A percentile compares a stretch with the other conserved stretches of the same genome.
phyloP scores from a whole-genome alignment of 78 protist species.

The Cyanophora paradoxa region DNA sequence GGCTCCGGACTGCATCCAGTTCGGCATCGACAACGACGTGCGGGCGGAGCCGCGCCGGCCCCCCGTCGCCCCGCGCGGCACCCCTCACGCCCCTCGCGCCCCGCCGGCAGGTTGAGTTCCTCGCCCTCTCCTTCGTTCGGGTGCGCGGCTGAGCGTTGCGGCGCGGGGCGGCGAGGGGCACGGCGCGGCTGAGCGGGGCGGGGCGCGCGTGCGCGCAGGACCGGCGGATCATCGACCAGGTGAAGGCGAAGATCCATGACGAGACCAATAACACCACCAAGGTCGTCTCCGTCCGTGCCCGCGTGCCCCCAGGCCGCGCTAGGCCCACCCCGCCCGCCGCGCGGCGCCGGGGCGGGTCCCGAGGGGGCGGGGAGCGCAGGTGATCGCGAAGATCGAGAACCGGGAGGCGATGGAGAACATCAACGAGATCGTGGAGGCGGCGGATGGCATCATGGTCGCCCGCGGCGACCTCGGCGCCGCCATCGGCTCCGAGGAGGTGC shows the following conservation, averaged over 20 bases:
- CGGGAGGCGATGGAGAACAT: conserved; percentile 74
- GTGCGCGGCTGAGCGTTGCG: background rate
- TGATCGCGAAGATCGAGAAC: conserved; percentile 87
- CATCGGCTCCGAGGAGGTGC: conserved; percentile 70
- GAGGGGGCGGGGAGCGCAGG: too few relatives aligned
- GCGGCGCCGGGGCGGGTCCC: too few relatives aligned
- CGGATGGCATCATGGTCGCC: conserved; percentile 94
- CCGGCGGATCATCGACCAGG: background rate
- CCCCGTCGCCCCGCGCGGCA: too few relatives aligned
- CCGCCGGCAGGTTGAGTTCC: conserved; percentile 2
- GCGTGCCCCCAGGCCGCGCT: too few relatives aligned
- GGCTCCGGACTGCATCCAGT: background rate
- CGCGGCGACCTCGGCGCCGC: conserved; percentile 94
- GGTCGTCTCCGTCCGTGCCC: too few relatives aligned
- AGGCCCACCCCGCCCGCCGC: too few relatives aligned
- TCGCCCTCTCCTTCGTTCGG: conserved; percentile 36
- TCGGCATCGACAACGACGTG: background rate
- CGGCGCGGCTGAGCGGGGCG: too few relatives aligned
- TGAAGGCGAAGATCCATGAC: conserved; percentile 3
- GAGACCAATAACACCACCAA: background rate
- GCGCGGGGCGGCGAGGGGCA: background rate
- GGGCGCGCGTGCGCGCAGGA: too few relatives aligned
- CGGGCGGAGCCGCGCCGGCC: background rate
- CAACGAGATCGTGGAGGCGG: conserved; percentile 71
- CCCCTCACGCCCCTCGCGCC: background rate